These are phyloP conservation scores for Phlyctochytrium planicorne DNA, from an alignment of 192 early-diverging fungal species.

Conservation along the genomic window DNA sequence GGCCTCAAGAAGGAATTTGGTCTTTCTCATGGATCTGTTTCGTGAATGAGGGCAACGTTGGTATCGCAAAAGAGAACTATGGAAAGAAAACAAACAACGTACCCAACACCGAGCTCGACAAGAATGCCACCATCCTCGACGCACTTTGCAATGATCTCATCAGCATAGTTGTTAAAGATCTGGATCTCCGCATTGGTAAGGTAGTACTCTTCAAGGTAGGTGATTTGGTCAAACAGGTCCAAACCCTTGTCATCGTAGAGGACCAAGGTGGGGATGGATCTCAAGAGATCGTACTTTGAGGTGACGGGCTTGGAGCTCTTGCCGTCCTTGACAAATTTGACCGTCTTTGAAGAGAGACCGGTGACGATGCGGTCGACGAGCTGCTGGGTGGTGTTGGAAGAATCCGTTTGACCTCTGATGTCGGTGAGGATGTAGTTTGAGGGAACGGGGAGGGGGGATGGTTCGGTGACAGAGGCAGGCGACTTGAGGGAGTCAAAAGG, in stretches of 20 bases:
- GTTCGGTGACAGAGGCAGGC: background rate
- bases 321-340: conserved; percentile 16
- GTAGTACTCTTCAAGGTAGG: conserved; percentile 83
- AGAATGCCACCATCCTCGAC: conserved; percentile 69
- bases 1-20: conserved; percentile 73
- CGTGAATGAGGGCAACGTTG: conserved; percentile 3
- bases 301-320: background rate
- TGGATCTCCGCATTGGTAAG: conserved; percentile 82
- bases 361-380: conserved; percentile 27
- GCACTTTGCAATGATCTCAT: conserved; percentile 59
- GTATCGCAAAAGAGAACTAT: background rate
- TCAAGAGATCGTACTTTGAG: conserved; percentile 4
- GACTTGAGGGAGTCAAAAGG: background rate
- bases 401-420: conserved; percentile 27
- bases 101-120: conserved; percentile 90
- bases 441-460: background rate
- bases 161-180: conserved; percentile 64
- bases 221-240: conserved; percentile 88
- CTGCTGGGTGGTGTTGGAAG: conserved; percentile 35
- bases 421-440: conserved; percentile 21
- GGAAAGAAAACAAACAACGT: background rate
- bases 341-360: conserved; percentile 12
- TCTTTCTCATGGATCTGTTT: conserved; percentile 81
- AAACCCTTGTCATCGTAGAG: conserved; percentile 84
- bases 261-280: conserved; percentile 76